Conservation (phyloP, 192 early-diverging fungal species). For the Podila epicladia region DNA sequence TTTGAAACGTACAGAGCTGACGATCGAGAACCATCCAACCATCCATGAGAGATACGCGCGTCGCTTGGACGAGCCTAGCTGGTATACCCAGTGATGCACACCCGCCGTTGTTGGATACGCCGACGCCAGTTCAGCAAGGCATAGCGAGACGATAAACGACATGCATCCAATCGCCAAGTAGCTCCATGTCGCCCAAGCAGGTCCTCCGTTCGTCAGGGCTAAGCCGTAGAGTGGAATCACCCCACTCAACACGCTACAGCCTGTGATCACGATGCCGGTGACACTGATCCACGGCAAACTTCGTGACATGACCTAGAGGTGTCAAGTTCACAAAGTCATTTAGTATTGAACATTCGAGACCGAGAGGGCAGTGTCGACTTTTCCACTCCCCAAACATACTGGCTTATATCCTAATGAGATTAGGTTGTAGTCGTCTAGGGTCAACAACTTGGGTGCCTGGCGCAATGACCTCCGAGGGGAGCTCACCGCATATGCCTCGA, state of each 20-base stretch:
- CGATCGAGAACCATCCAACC: conserved; percentile 37
- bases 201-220: conserved; percentile 34
- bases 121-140: conserved; percentile 36
- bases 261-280: conserved; percentile 15
- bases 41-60: conserved; percentile 35
- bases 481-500: not conserved
- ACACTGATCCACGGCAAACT: conserved; percentile 16
- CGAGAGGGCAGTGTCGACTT: not conserved
- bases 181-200: conserved; percentile 42
- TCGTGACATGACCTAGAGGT: conserved; percentile 34
- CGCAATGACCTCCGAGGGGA: not conserved
- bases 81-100: conserved; percentile 41
- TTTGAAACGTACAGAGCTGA: conserved; percentile 19
- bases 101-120: conserved; percentile 37
- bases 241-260: conserved; percentile 27
- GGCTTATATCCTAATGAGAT: conserved; percentile 47
- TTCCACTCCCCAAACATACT: not conserved
- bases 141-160: conserved; percentile 30
- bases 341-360: not conserved
- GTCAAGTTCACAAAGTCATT: not conserved
- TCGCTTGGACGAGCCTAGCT: conserved; percentile 10
- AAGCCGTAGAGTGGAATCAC: conserved; percentile 30
- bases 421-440: conserved; percentile 36
- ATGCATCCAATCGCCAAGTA: conserved; percentile 27
- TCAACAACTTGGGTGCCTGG: conserved; percentile 22